Evolutionary conservation across 2,329 filamentous ascomycete genomes (phyloP).

Genomic region (Fusarium equiseti): DNA sequence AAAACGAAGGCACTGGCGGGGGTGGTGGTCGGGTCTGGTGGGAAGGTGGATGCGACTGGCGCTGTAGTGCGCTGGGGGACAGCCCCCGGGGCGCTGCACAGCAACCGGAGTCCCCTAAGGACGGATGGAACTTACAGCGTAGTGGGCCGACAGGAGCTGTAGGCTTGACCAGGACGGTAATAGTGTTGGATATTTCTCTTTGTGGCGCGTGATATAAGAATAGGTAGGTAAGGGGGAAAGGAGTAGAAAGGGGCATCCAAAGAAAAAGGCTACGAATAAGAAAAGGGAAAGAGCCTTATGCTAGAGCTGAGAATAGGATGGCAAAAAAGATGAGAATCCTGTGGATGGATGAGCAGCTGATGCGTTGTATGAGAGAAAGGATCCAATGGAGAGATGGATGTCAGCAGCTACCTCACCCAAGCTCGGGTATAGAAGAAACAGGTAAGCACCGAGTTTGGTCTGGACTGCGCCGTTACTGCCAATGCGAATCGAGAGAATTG

Average conservation of each 20-base stretch:
- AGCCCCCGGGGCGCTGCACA: conserved; percentile 20
- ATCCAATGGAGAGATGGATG: neutral
- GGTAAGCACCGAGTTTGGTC: conserved; percentile 21
- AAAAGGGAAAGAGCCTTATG: conserved; percentile 19
- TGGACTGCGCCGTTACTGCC: conserved; percentile 9
- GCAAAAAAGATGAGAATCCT: conserved; percentile 7
- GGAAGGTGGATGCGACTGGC: conserved; percentile 16
- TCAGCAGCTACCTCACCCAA: conserved; percentile 24
- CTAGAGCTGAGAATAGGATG: conserved; percentile 30
- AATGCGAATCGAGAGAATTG: conserved; percentile 1
- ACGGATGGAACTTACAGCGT: conserved; percentile 25
- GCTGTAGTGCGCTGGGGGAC: conserved; percentile 9
- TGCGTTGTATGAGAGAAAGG: conserved; percentile 9
- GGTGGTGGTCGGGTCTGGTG: neutral
- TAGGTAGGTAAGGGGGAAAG: neutral
- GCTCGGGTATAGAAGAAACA: conserved; percentile 13
- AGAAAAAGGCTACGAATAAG: conserved; percentile 19
- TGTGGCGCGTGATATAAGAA: conserved; percentile 29
- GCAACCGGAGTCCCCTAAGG: conserved; percentile 21
- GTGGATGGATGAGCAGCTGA: conserved; percentile 32
- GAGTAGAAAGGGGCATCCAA: conserved; percentile 20
- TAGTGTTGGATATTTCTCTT: conserved; percentile 21
- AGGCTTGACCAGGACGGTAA: conserved; percentile 14
- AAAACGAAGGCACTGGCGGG: conserved; percentile 25
- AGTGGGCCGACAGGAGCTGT: conserved; percentile 21